phyloP scores from a whole-genome alignment of 2,329 filamentous ascomycete genomes.

The Fusarium scirpi region DNA sequence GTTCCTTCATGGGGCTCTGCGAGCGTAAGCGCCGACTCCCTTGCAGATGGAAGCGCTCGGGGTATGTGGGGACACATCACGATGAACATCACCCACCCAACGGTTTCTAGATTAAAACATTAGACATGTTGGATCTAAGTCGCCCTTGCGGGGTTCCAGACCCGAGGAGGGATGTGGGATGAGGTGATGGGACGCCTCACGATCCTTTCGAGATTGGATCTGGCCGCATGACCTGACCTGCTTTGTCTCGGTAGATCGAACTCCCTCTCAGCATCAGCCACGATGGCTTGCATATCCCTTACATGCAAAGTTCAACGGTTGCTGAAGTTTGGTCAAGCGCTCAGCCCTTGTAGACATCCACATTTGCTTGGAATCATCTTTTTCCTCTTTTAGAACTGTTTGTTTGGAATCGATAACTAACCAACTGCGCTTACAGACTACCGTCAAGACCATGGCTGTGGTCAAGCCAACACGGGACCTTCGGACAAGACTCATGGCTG shows the following conservation, averaged over 20 bases:
- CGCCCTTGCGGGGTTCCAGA: slow-evolving; percentile 26
- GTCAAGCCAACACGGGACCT: slow-evolving; percentile 85
- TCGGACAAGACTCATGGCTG: slow-evolving; percentile 81
- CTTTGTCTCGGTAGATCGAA: slow-evolving; percentile 38
- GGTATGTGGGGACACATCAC: slow-evolving; percentile 39
- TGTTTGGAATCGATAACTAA: slow-evolving; percentile 37
- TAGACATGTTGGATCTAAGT: slow-evolving; percentile 34
- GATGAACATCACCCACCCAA: slow-evolving; percentile 36
- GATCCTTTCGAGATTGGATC: slow-evolving; percentile 34
- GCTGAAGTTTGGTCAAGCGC: slow-evolving; percentile 24
- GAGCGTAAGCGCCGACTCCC: slow-evolving; percentile 45
- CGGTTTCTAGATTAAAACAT: slow-evolving; percentile 24
- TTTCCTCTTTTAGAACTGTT: slow-evolving; percentile 30
- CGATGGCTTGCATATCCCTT: slow-evolving; percentile 39
- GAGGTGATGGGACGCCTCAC: slow-evolving; percentile 21
- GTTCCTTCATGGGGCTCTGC: slow-evolving; percentile 37
- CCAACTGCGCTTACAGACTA: slow-evolving; percentile 62
- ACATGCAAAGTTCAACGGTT: slow-evolving; percentile 38
- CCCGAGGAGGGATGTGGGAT: slow-evolving; percentile 21
- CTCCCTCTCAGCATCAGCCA: slow-evolving; percentile 34
- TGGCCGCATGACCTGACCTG: slow-evolving; percentile 34
- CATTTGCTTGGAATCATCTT: slow-evolving; percentile 11
- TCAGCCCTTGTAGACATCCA: slow-evolving; percentile 29
- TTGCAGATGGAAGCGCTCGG: slow-evolving; percentile 43
- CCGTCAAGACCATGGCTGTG: slow-evolving; percentile 74